Conservation (phyloP, 2,329 filamentous ascomycete genomes). For the Sarocladiaceae sp. region DNA sequence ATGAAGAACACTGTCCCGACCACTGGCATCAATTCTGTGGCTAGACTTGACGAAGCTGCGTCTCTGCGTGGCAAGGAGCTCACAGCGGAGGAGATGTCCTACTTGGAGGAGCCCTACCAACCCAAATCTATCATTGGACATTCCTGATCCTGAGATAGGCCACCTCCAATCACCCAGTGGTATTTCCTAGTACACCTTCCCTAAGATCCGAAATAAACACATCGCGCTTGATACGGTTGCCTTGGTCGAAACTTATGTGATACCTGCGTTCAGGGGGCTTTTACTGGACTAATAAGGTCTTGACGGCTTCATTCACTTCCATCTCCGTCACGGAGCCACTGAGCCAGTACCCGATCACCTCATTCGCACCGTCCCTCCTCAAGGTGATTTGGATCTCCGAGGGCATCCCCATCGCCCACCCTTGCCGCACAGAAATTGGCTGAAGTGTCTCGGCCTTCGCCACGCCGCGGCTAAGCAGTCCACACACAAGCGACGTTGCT, state of each 20-base stretch:
- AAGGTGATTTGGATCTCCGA: neutral
- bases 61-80: slow-evolving; percentile 26
- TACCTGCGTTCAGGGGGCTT: too few species aligned
- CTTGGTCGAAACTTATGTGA: too few species aligned
- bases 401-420: neutral
- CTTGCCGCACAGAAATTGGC: neutral
- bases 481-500: neutral
- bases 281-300: too few species aligned
- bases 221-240: too few species aligned
- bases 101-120: slow-evolving; percentile 44
- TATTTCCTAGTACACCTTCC: too few species aligned
- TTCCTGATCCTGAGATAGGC: slow-evolving; percentile 4
- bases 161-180: too few species aligned
- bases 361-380: neutral
- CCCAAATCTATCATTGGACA: slow-evolving; percentile 28
- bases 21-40: slow-evolving; percentile 16
- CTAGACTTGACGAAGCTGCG: slow-evolving; percentile 44
- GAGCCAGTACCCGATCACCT: neutral
- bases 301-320: neutral
- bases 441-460: neutral
- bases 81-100: slow-evolving; percentile 39
- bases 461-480: neutral
- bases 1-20: slow-evolving; percentile 17
- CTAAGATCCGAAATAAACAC: too few species aligned
- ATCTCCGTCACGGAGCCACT: neutral